phyloP scores from a whole-genome alignment of 2,329 filamentous ascomycete genomes.

The Ophiosphaerella narmari region DNA sequence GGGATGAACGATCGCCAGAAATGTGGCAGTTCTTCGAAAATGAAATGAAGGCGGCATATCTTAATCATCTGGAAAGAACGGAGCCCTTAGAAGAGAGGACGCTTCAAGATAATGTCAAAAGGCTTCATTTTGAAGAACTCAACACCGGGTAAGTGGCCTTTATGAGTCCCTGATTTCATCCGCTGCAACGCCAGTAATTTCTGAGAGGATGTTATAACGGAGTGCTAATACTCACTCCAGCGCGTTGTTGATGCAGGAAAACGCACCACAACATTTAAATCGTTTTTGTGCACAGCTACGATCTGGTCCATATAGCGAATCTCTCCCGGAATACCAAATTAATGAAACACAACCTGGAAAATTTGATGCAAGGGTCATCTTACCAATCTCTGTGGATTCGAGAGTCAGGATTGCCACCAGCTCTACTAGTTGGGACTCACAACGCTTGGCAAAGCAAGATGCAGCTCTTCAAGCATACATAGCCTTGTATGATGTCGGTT shows the following conservation, averaged over 20 bases:
- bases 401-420: slow-evolving; percentile 62
- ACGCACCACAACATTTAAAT: slow-evolving; percentile 74
- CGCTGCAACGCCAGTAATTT: too few relatives aligned
- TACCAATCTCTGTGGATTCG: slow-evolving; percentile 73
- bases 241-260: slow-evolving; percentile 72
- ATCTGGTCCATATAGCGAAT: slow-evolving; percentile 64
- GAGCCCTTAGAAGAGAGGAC: slow-evolving; percentile 52
- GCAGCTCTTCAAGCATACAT: slow-evolving; percentile 81
- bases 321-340: slow-evolving; percentile 69
- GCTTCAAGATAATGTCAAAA: slow-evolving; percentile 54
- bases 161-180: neutral
- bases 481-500: slow-evolving; percentile 68
- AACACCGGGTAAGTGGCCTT: slow-evolving; percentile 32
- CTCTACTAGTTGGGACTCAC: slow-evolving; percentile 66
- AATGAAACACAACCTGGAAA: slow-evolving; percentile 39
- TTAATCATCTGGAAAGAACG: slow-evolving; percentile 63
- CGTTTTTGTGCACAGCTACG: slow-evolving; percentile 76
- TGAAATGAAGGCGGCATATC: slow-evolving; percentile 72
- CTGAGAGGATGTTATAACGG: neutral
- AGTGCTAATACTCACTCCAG: slow-evolving; percentile 39
- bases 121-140: slow-evolving; percentile 24
- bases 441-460: slow-evolving; percentile 76
- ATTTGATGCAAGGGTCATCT: slow-evolving; percentile 64
- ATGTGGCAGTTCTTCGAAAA: slow-evolving; percentile 71
- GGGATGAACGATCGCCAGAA: slow-evolving; percentile 37